Base-by-base conservation (phyloP, 768 basidiomycete species). In the Termitomyces sp. region DNA sequence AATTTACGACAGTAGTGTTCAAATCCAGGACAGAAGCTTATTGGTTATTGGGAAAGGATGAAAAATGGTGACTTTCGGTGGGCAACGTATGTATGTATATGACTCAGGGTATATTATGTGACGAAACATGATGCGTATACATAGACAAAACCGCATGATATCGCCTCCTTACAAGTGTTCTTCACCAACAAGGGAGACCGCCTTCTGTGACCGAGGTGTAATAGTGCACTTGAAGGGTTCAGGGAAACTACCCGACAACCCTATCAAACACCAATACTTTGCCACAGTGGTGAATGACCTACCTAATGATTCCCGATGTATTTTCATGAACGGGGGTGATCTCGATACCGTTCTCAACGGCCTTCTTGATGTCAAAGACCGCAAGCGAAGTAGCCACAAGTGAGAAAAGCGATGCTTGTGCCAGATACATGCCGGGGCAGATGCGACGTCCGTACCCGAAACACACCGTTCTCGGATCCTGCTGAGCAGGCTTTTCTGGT, bases 371-470 rank as follows among this genome's bases (percentile, higher is more conserved):
- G 10, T 80, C 64, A 46, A 84, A 81, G 7, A 71, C 74, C 0
- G 81, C 77, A 4, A 84, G 68, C 8, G 78, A 75, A 63, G 67
- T 74, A 0, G 72, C 72, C 2, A 77, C 64, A 7, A 72, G 70
- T 8, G 77, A 67, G 71, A 75, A 83, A 1, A 82, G 57, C 0
- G 78, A 79, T 0, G 75, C 71, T 49, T 84, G 80, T 0, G 82
- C 82, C 52, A 83, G 71, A 60, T 79, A 69, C 70, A 78, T 64
- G 0, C 82, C 82, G 37, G 75, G 76, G 56, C 78, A 78, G 26
- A 75, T 67, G 1, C 78, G 74, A 19, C 80, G 73, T 17, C 78
- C 79, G 50, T 70, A 81, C 1, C 80, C 80, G 58, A 82, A 82
- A 56, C 71, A 74, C 1, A 73, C 53, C 0, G 64, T 68, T 7